These are phyloP conservation scores for Phytophthora tentaculata DNA, from an alignment of 352 stramenopile genomes.

Conservation along the genomic window DNA sequence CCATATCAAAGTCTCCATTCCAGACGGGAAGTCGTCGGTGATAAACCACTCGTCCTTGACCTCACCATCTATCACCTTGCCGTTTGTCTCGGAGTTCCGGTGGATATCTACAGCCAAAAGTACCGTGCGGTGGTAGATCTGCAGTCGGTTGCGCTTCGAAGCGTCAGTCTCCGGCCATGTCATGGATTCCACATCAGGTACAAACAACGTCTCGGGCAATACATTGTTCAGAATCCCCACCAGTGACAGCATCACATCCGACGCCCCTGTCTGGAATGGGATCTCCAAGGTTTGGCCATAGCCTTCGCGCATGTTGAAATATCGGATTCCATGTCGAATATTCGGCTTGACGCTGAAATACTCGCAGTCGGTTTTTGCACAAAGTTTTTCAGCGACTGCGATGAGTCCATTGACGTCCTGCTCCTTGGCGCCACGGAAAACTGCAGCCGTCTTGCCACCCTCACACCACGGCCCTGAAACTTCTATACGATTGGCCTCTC, in stretches of 20 bases:
- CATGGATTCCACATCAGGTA: slow-evolving; percentile 36
- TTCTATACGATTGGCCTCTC: not conserved
- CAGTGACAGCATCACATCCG: slow-evolving; percentile 59
- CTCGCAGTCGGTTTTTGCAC: slow-evolving; percentile 49
- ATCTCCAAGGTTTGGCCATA: slow-evolving; percentile 52
- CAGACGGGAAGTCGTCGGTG: not conserved
- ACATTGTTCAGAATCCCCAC: slow-evolving; percentile 66
- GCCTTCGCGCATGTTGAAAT: slow-evolving; percentile 73
- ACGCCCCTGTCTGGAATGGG: slow-evolving; percentile 53
- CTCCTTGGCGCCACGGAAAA: slow-evolving; percentile 57
- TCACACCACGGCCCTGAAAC: slow-evolving; percentile 38
- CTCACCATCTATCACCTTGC: slow-evolving; percentile 1
- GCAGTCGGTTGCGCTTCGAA: slow-evolving; percentile 41
- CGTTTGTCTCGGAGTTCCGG: not conserved
- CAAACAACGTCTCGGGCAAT: slow-evolving; percentile 46
- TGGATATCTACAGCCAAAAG: not conserved
- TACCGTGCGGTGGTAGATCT: slow-evolving; percentile 41
- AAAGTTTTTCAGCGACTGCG: slow-evolving; percentile 49
- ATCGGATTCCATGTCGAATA: slow-evolving; percentile 31
- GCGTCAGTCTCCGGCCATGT: slow-evolving; percentile 40
- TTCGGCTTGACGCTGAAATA: slow-evolving; percentile 53
- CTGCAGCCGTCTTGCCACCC: slow-evolving; percentile 51
- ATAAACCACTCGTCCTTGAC: not conserved
- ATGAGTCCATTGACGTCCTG: slow-evolving; percentile 54
- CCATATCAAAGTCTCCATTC: not conserved